A percentile compares a stretch with the other conserved stretches of the same genome.
Evolutionary conservation across 192 early-diverging fungal species (phyloP).

Genomic region (Gryganskiella cystojenkinii): DNA sequence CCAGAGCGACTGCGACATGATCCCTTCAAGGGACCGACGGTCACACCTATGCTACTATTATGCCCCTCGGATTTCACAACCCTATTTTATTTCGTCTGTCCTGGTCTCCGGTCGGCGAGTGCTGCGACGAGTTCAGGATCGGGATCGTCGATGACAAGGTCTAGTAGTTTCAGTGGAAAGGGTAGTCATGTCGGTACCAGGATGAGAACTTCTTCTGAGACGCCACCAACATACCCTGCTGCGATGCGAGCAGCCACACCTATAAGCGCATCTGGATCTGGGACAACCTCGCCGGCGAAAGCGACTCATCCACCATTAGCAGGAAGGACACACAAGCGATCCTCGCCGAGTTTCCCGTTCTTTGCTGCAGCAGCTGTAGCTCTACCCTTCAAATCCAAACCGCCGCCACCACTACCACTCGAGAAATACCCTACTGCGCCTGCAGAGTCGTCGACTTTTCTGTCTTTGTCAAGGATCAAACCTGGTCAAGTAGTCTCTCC

Average conservation of each 20-base stretch:
- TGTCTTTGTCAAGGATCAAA: conserved; percentile 36
- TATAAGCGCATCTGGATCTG: background rate
- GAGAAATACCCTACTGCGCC: conserved; percentile 28
- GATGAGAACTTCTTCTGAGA: conserved; percentile 43
- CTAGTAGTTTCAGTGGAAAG: conserved; percentile 47
- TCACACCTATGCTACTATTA: conserved; percentile 41
- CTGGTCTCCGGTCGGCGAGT: conserved; percentile 16
- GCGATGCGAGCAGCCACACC: conserved; percentile 5
- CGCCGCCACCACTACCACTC: conserved; percentile 19
- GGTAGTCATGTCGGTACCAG: conserved; percentile 12
- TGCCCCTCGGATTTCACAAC: conserved; percentile 55
- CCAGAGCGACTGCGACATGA: background rate
- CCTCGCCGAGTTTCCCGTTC: conserved; percentile 43
- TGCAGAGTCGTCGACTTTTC: conserved; percentile 13
- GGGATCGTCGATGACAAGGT: conserved; percentile 23
- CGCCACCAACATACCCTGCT: conserved; percentile 39
- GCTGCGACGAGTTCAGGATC: conserved; percentile 5
- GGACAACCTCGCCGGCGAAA: background rate
- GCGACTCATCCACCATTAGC: conserved; percentile 6
- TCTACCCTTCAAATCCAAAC: conserved; percentile 37
- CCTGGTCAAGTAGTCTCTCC: conserved; percentile 30
- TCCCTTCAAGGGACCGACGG: conserved; percentile 5
- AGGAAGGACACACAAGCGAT: conserved; percentile 23
- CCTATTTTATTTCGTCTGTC: conserved; percentile 52
- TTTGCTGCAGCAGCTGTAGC: conserved; percentile 30